A percentile compares a stretch with the other conserved stretches of the same genome.
These are phyloP conservation scores for Talaromyces sp. DNA, from an alignment of 2,329 filamentous ascomycete genomes.

Conservation along the genomic window DNA sequence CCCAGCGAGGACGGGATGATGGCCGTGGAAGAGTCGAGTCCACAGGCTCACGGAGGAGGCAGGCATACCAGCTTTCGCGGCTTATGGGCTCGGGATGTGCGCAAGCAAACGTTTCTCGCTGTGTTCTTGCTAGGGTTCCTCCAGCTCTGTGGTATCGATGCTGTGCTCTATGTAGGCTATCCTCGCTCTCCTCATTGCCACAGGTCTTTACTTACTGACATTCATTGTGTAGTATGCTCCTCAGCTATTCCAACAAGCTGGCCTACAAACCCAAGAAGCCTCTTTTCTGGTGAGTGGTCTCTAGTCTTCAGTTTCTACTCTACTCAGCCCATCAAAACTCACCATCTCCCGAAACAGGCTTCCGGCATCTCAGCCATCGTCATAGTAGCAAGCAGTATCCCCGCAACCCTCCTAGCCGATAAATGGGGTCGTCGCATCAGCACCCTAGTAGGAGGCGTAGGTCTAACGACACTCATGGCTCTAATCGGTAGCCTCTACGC, in stretches of 20 bases:
- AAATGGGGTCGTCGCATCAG: conserved; percentile 57
- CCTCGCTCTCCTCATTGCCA: conserved; percentile 24
- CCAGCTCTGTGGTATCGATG: conserved; percentile 63
- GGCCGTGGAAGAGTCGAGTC: not conserved
- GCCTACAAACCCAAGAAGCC: conserved; percentile 53
- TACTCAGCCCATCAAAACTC: not conserved
- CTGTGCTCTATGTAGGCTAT: conserved; percentile 44
- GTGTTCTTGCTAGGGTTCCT: conserved; percentile 60
- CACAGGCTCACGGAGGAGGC: conserved; percentile 44
- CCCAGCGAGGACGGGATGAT: not conserved
- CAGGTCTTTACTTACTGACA: not conserved
- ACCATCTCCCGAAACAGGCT: conserved; percentile 35
- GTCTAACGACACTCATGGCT: conserved; percentile 43
- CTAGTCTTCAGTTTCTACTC: not conserved
- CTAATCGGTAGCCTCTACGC: conserved; percentile 37
- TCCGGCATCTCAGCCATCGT: conserved; percentile 61
- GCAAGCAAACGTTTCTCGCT: conserved; percentile 50
- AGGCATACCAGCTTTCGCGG: conserved; percentile 36
- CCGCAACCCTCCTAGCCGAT: conserved; percentile 57
- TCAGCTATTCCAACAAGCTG: conserved; percentile 59
- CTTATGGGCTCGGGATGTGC: conserved; percentile 28
- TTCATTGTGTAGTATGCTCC: conserved; percentile 56
- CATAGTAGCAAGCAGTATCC: conserved; percentile 58
- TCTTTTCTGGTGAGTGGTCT: conserved; percentile 48
- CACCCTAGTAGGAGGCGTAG: conserved; percentile 54